Evolutionary conservation across 495 filamentous ascomycete genomes (phyloP).

Genomic region (Saxophila tyrrhenica): DNA sequence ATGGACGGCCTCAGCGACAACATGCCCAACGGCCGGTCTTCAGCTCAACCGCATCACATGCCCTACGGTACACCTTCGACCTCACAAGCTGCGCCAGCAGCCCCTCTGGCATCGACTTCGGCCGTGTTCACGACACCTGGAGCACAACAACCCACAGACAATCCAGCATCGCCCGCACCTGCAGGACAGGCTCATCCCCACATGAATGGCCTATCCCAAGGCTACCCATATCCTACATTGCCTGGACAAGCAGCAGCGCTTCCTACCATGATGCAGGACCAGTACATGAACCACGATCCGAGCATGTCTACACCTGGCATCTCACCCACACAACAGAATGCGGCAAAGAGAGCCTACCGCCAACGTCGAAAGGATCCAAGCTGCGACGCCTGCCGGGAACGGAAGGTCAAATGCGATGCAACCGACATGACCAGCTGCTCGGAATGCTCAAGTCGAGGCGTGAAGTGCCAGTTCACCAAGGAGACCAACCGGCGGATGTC

Average conservation of each 20-base stretch:
- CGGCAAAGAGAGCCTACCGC: constrained; percentile 57
- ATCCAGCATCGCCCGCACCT: neutral
- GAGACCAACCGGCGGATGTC: constrained; percentile 98
- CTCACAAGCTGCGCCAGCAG: neutral
- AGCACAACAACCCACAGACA: neutral
- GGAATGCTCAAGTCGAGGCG: constrained; percentile 87
- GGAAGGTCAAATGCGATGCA: constrained; percentile 98
- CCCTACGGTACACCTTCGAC: neutral
- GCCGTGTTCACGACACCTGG: neutral
- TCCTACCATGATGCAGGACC: constrained; percentile 13
- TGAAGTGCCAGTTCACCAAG: constrained; percentile 98
- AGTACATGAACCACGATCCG: constrained; percentile 7
- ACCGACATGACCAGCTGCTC: constrained; percentile 93
- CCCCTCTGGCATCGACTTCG: neutral
- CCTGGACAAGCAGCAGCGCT: neutral
- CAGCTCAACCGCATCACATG: neutral
- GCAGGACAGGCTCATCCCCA: neutral
- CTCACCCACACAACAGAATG: constrained; percentile 34
- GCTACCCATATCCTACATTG: constrained; percentile 10
- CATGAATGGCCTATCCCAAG: constrained; percentile 3
- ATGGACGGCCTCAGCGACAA: neutral
- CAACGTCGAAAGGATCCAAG: constrained; percentile 94
- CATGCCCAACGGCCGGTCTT: neutral
- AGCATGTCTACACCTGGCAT: constrained; percentile 33
- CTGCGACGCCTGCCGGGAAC: constrained; percentile 92